Evolutionary conservation across 305 asterid species (phyloP).

Genomic region (Stenogyne calaminthoides): DNA sequence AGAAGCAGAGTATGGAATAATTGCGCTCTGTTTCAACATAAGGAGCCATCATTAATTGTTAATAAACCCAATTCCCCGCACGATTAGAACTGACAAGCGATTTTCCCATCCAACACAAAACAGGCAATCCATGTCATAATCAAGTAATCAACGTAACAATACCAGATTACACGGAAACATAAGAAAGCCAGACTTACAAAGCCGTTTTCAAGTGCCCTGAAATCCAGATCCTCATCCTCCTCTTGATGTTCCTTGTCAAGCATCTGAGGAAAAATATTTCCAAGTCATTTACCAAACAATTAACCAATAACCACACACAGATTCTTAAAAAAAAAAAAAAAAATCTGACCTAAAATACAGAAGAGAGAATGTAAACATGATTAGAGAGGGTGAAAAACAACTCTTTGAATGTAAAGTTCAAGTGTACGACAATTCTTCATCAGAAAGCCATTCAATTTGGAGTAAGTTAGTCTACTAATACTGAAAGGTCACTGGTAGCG

Average conservation of each 20-base stretch:
- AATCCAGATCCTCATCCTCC: conserved; percentile 79
- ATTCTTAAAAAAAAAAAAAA: background rate
- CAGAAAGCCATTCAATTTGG: background rate
- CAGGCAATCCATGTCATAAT: background rate
- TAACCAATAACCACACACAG: conserved; percentile 9
- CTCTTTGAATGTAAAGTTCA: background rate
- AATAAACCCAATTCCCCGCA: background rate
- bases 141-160: background rate
- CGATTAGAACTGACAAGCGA: background rate
- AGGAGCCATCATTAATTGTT: background rate
- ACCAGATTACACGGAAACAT: conserved; percentile 8
- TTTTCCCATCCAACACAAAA: background rate
- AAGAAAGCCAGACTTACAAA: conserved; percentile 63
- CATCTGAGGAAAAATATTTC: conserved; percentile 50
- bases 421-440: background rate
- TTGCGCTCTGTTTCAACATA: conserved; percentile 62
- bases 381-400: background rate
- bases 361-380: background rate
- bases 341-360: background rate
- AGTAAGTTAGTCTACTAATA: background rate
- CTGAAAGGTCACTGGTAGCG: background rate
- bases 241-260: conserved; percentile 69
- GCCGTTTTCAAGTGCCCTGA: conserved; percentile 79
- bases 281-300: conserved; percentile 21
- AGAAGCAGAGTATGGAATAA: conserved; percentile 63